Base-by-base conservation (phyloP, 495 filamentous ascomycete species). In the Achaetomiella virescens region DNA sequence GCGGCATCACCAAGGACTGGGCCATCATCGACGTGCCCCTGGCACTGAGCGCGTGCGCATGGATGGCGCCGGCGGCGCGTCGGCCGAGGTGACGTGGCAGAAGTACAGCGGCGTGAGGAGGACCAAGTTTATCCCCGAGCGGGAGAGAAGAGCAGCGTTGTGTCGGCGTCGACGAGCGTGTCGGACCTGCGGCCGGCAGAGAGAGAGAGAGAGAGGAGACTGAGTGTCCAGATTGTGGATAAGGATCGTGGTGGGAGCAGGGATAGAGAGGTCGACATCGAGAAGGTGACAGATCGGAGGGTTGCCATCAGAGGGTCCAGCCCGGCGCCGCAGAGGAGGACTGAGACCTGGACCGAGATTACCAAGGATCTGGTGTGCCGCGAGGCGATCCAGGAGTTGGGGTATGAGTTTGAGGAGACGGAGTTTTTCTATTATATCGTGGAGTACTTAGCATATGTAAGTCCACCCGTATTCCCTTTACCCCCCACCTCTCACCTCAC, bases 281-380 rank as follows among this genome's bases (percentile, higher is more conserved):
- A 80, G 47, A 76, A 73, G 56, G 64, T 72, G 14, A 66, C 66
- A 27, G 78, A 80, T 59, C 70, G 75, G 17, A 65, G 73, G 20
- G 67, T 77, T 43, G 59, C 66, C 22, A 65, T 72, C 55, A 70
- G 65, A 40, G 55, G 63, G 20, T 61, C 57, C 12, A 61, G 60
- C 35, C 33, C 27, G 4, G 27, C 62, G 11, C 63, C 72, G 0
- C 72, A 72, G 10, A 74, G 76, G 29, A 76, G 79, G 49, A 84
- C 83, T 45, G 82, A 87, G 55, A 86, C 95, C 69, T 97, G 95
- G 95, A 98, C 93, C 0, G 93, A 97, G 67, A 91, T 98, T 61
- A 95, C 91, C 8, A 97, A 95, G 73, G 90, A 96, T 61, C 70
- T 98, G 45, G 90, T 98, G 12, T 79, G 86, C 37, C 81, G 83